These are phyloP conservation scores for Phycomyces blakesleeanus DNA, from an alignment of 192 early-diverging fungal species.

Conservation along the genomic window DNA sequence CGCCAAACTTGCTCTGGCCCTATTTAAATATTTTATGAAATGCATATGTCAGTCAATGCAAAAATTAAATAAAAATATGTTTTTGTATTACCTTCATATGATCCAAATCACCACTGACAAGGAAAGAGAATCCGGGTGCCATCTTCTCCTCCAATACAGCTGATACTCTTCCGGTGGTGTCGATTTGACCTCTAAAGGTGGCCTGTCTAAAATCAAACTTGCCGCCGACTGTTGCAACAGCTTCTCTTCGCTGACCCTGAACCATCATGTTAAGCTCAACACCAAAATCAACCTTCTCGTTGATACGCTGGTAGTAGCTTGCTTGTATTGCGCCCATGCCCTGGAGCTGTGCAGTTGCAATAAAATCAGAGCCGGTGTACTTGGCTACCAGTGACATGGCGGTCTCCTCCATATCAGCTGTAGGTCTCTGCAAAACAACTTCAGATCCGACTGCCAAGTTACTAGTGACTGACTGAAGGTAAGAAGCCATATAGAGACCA, in stretches of 20 bases:
- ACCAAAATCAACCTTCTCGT: conserved; percentile 90
- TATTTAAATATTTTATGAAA: too few species aligned
- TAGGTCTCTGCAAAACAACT: conserved; percentile 79
- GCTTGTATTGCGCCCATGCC: conserved; percentile 67
- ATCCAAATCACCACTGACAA: conserved; percentile 91
- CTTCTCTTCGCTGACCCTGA: conserved; percentile 74
- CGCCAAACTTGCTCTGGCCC: conserved; percentile 77
- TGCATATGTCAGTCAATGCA: not conserved
- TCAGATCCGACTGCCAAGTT: conserved; percentile 84
- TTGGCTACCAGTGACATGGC: conserved; percentile 68
- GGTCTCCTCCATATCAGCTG: conserved; percentile 76
- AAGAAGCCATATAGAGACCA: conserved; percentile 84
- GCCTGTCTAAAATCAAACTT: conserved; percentile 94
- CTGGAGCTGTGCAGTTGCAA: conserved; percentile 66
- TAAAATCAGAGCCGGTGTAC: conserved; percentile 65
- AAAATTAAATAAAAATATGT: too few species aligned
- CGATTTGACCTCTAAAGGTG: conserved; percentile 89
- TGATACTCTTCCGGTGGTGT: conserved; percentile 83
- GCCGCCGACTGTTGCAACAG: conserved; percentile 90
- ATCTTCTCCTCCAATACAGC: conserved; percentile 95
- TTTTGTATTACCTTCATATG: conserved; percentile 72
- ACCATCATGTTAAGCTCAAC: conserved; percentile 84
- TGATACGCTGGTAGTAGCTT: conserved; percentile 87
- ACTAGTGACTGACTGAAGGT: conserved; percentile 86
- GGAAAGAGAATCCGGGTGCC: conserved; percentile 87